Evolutionary conservation across 2,329 filamentous ascomycete species (phyloP).

Genomic region (Colletotrichum scovillei): DNA sequence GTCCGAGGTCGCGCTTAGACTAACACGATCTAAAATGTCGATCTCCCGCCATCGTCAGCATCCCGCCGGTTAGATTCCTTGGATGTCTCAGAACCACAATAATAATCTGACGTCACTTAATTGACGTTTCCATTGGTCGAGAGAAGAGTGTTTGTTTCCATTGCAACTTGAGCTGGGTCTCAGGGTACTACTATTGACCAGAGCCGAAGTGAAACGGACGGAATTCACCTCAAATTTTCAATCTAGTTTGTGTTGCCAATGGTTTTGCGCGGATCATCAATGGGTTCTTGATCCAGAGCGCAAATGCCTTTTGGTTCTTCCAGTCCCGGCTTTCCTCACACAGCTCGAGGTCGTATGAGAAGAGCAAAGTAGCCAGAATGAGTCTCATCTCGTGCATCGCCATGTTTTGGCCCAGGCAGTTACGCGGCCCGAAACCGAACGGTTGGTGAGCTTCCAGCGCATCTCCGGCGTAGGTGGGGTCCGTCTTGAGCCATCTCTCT

Average conservation of each 20-base stretch:
- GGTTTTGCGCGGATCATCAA: conserved; percentile 18
- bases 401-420: conserved; percentile 67
- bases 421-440: conserved; percentile 63
- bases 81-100: not conserved
- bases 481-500: conserved; percentile 22
- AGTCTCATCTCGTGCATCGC: conserved; percentile 65
- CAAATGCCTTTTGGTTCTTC: conserved; percentile 16
- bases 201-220: not conserved
- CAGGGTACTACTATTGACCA: not conserved
- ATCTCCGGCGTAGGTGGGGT: conserved; percentile 16
- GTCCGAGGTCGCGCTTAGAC: conserved; percentile 2
- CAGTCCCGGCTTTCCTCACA: conserved; percentile 15
- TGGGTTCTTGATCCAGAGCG: conserved; percentile 23
- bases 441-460: conserved; percentile 59
- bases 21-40: not conserved
- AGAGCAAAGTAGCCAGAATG: conserved; percentile 47
- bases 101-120: too few relatives aligned
- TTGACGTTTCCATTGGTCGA: too few relatives aligned
- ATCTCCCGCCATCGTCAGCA: not conserved
- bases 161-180: not conserved
- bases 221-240: not conserved
- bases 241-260: not conserved
- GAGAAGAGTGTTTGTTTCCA: too few relatives aligned
- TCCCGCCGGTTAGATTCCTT: not conserved
- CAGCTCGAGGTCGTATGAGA: conserved; percentile 10